Conservation (phyloP, 176 grass and related monocot species). For the Tuctoria greenei region DNA sequence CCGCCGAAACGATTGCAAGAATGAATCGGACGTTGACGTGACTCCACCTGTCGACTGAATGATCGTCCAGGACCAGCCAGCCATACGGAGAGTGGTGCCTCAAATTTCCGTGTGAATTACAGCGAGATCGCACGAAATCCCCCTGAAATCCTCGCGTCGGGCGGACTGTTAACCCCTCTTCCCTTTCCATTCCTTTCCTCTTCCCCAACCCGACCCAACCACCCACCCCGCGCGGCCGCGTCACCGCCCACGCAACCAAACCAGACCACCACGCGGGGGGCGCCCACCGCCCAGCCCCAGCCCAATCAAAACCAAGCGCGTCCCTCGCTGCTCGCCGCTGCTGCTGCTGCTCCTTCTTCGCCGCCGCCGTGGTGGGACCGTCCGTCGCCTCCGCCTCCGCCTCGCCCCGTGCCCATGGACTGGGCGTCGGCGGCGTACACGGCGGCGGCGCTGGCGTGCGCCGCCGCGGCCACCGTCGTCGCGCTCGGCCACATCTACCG, state of each 20-base stretch:
- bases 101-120: constrained; percentile 2
- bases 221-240: neutral
- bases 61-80: neutral
- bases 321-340: neutral
- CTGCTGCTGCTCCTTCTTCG: neutral
- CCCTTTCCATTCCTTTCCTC: neutral
- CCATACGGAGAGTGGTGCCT: no score
- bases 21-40: neutral
- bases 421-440: constrained; percentile 66
- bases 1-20: neutral
- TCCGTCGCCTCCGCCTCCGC: neutral
- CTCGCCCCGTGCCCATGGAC: constrained; percentile 31
- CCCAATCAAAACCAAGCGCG: neutral
- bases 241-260: neutral
- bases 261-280: constrained; percentile 10
- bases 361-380: constrained; percentile 1
- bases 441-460: constrained; percentile 74
- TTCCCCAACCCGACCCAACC: neutral
- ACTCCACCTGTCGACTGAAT: neutral
- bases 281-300: neutral
- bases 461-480: constrained; percentile 69
- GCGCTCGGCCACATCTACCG: constrained; percentile 84
- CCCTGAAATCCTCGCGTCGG: constrained; percentile 1
- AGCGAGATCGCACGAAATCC: constrained; percentile 11
- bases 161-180: constrained; percentile 35